Evolutionary conservation across 495 filamentous ascomycete genomes (phyloP), one percentile per base, ranked within the genome.

Genomic region (Talaromyces trachyspermus): DNA sequence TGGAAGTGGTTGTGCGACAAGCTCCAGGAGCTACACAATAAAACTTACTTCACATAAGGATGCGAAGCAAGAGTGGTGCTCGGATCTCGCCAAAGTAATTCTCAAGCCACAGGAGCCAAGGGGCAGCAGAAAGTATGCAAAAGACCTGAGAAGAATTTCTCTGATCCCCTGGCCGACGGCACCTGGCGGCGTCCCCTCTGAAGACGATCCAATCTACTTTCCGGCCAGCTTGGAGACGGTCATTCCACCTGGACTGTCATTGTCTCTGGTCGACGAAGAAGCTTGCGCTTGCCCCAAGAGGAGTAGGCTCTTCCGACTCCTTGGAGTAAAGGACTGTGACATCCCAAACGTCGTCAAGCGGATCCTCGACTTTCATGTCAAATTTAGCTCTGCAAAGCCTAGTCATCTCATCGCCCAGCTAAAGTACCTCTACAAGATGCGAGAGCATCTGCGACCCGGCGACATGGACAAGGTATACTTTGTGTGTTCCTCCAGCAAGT

Each of bases 231-330:
- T 23, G 22, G 38, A 19, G 22, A 42, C 38, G 22, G 22, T 25
- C 17, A 42, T 42, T 42, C 38, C 38, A 27, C 38, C 38, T 24
- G 38, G 38, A 42, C 38, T 42, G 9, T 20, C 38, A 42, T 42
- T 42, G 19, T 42, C 38, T 42, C 38, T 42, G 38, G 38, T 42
- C 38, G 22, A 42, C 38, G 10, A 42, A 42, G 38, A 42, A 42
- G 38, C 38, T 23, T 42, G 38, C 22, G 18, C 22, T 42, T 42
- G 38, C 38, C 38, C 38, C 38, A 25, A 42, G 2, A 42, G 38
- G 38, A 42, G 38, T 3, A 42, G 8, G 22, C 38, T 42, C 38
- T 42, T 42, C 20, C 38, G 38, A 10, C 38, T 42, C 22, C 38
- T 42, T 42, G 38, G 38, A 42, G 38, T 42, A 22, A 23, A 42